Conservation (phyloP, 352 stramenopile genomes). For the Phytopythium cucurbitacearum region DNA sequence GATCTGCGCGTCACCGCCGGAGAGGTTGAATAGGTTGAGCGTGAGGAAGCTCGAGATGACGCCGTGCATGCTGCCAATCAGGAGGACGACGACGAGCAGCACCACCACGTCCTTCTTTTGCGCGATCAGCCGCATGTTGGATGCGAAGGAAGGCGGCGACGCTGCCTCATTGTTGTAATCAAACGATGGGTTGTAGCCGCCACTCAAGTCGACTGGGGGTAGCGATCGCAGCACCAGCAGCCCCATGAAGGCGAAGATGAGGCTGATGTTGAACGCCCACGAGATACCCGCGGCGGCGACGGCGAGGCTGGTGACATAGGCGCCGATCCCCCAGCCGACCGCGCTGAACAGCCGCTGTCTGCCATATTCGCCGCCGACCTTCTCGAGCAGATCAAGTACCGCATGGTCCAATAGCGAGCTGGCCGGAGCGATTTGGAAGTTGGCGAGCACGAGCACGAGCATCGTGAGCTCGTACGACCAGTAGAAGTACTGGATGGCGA, state of each 20-base stretch:
- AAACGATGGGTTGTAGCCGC: neutral
- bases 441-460: slow-evolving; percentile 38
- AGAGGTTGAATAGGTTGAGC: slow-evolving; percentile 80
- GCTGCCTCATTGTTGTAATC: slow-evolving; percentile 27
- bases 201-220: slow-evolving; percentile 29
- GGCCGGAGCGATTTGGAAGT: slow-evolving; percentile 47
- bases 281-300: slow-evolving; percentile 49
- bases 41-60: slow-evolving; percentile 82
- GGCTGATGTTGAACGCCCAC: slow-evolving; percentile 62
- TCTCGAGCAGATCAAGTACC: slow-evolving; percentile 55
- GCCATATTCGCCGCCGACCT: slow-evolving; percentile 71
- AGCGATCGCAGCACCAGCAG: slow-evolving; percentile 59
- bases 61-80: slow-evolving; percentile 80
- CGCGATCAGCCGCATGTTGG: slow-evolving; percentile 25
- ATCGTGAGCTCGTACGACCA: slow-evolving; percentile 40
- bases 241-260: slow-evolving; percentile 43
- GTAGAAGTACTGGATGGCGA: slow-evolving; percentile 41
- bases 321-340: slow-evolving; percentile 46
- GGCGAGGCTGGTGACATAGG: slow-evolving; percentile 53
- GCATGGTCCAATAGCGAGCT: slow-evolving; percentile 65
- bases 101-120: slow-evolving; percentile 58
- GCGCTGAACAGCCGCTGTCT: slow-evolving; percentile 75
- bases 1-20: slow-evolving; percentile 59
- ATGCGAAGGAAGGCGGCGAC: slow-evolving; percentile 29
- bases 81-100: slow-evolving; percentile 64